phyloP scores from a whole-genome alignment of 495 filamentous ascomycete genomes.

The Echria macrotheca region DNA sequence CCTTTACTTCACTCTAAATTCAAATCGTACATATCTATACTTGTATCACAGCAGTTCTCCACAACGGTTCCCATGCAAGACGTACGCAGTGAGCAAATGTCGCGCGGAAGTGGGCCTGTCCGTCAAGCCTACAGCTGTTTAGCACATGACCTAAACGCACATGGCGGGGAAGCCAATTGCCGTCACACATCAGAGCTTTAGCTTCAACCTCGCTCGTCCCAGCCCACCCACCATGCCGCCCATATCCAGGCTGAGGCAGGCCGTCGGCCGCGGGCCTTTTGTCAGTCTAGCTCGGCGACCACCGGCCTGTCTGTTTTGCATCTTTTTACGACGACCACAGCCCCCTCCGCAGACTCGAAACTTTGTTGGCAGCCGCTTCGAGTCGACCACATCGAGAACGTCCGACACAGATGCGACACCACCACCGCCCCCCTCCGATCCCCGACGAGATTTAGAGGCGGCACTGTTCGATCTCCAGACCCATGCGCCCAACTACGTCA shows the following conservation, averaged over 20 bases:
- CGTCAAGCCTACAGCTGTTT: too few species aligned
- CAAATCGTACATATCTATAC: too few species aligned
- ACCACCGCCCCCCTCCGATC: constrained; percentile 5
- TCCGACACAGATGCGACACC: constrained; percentile 5
- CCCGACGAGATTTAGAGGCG: constrained; percentile 52
- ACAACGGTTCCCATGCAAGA: too few species aligned
- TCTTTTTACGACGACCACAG: constrained; percentile 4
- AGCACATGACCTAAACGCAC: too few species aligned
- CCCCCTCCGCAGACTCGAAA: not conserved
- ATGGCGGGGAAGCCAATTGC: too few species aligned
- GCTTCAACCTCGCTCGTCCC: too few species aligned
- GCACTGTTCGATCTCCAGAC: constrained; percentile 58
- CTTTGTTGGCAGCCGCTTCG: constrained; percentile 6
- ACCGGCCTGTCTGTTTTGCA: constrained; percentile 9
- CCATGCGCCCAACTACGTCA: constrained; percentile 58
- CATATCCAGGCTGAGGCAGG: constrained; percentile 26
- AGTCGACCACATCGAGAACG: too few species aligned
- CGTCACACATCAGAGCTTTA: too few species aligned
- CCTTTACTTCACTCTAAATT: too few species aligned
- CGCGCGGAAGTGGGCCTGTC: too few species aligned
- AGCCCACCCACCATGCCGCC: constrained; percentile 35
- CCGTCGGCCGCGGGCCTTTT: constrained; percentile 20
- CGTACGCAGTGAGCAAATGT: too few species aligned
- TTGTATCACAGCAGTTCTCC: too few species aligned
- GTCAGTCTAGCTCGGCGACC: constrained; percentile 42